Percentiles rank a stretch among this genome's conserved stretches.
phyloP scores from a whole-genome alignment of 257 asterid genomes.

The Jacaranda mimosifolia region DNA sequence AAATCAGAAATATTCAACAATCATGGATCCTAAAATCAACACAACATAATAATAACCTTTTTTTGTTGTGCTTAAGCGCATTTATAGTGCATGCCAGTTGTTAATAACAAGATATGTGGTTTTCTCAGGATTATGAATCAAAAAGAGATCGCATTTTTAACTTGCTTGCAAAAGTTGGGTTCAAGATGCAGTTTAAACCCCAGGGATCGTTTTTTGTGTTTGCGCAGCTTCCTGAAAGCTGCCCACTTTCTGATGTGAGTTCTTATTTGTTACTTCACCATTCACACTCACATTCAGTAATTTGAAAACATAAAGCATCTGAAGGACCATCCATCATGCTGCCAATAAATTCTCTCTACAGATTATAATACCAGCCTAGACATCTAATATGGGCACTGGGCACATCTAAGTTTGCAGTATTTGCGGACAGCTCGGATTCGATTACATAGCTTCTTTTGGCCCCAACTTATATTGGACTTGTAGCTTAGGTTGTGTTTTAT shows the following conservation, averaged over 20 bases:
- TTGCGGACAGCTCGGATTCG: too few relatives aligned
- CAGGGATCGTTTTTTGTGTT: constrained; percentile 82
- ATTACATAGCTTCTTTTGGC: too few relatives aligned
- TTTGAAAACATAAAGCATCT: not conserved
- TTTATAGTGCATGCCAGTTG: not conserved
- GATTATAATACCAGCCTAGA: too few relatives aligned
- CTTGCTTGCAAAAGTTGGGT: constrained; percentile 75
- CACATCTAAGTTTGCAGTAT: too few relatives aligned
- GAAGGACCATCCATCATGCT: not conserved
- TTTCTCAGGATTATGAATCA: constrained; percentile 73
- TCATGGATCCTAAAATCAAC: not conserved
- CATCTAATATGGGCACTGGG: too few relatives aligned
- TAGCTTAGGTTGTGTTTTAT: not conserved
- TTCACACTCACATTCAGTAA: not conserved
- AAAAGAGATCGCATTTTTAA: constrained; percentile 68
- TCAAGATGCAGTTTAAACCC: constrained; percentile 62
- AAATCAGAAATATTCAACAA: too few relatives aligned
- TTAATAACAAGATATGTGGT: constrained; percentile 6
- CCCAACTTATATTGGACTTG: not conserved
- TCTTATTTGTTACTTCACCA: not conserved
- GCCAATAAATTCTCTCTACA: not conserved
- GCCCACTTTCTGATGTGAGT: constrained; percentile 80
- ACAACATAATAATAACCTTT: not conserved
- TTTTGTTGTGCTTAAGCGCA: not conserved
- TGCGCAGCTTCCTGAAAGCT: constrained; percentile 77